phyloP scores from a whole-genome alignment of 805 yeast genomes.

The Candida takata region DNA sequence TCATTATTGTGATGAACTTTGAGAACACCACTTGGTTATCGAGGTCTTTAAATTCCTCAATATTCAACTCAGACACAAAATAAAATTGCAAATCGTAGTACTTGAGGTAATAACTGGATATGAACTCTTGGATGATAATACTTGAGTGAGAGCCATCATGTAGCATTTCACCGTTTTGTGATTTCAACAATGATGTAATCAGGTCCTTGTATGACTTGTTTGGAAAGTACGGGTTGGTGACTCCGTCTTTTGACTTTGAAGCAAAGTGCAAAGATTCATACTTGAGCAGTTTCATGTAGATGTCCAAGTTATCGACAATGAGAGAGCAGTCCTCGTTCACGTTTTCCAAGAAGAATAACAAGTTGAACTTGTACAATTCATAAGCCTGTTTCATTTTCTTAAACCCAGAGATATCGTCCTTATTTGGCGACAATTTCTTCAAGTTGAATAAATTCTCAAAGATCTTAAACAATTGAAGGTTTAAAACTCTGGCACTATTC shows the following conservation, averaged over 20 bases:
- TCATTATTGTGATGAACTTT: slow-evolving; percentile 33
- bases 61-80: slow-evolving; percentile 47
- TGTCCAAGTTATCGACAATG: slow-evolving; percentile 48
- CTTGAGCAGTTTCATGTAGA: slow-evolving; percentile 46
- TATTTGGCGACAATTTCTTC: slow-evolving; percentile 7
- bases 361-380: slow-evolving; percentile 39
- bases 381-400: slow-evolving; percentile 61
- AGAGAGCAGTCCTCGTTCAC: slow-evolving; percentile 36
- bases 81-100: slow-evolving; percentile 77
- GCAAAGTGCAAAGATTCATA: slow-evolving; percentile 50
- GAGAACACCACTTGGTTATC: slow-evolving; percentile 20
- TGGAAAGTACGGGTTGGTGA: slow-evolving; percentile 54
- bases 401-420: slow-evolving; percentile 41
- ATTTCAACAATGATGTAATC: slow-evolving; percentile 31
- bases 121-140: slow-evolving; percentile 48
- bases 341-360: slow-evolving; percentile 37
- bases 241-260: slow-evolving; percentile 28
- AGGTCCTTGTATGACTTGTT: slow-evolving; percentile 40
- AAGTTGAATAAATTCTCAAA: slow-evolving; percentile 19
- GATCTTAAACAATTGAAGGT: slow-evolving; percentile 16
- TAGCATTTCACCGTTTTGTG: slow-evolving; percentile 31
- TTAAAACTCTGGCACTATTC: slow-evolving; percentile 15
- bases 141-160: slow-evolving; percentile 43
- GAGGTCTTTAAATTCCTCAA: slow-evolving; percentile 14
- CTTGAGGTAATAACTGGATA: slow-evolving; percentile 43